Base-by-base conservation (phyloP, 306 rosid genomes). In the Malus asiatica region DNA sequence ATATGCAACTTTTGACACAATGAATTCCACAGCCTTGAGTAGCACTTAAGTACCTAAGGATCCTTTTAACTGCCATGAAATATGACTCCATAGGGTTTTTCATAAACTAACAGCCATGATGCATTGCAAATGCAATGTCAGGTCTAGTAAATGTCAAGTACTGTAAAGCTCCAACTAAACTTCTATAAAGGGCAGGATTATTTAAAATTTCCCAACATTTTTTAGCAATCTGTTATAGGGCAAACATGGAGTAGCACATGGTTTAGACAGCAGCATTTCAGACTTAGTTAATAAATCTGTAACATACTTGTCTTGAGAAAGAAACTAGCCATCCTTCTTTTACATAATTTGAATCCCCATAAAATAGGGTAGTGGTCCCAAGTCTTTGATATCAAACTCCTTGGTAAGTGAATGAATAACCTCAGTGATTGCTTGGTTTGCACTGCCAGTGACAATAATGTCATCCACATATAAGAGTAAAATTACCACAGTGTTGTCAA, bases 51-150 rank as follows among this genome's bases (percentile, higher is more conserved):
- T n/a, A n/a, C n/a, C n/a, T n/a, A n/a, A n/a, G n/a, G n/a, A n/a
- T n/a, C n/a, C n/a, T n/a, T n/a, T n/a, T n/a, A n/a, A n/a, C n/a
- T n/a, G n/a, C n/a, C n/a, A n/a, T n/a, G n/a, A n/a, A n/a, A n/a
- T n/a, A n/a, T n/a, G n/a, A n/a, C 25, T 25, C 51, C 5, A 11
- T 20, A 1, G 29, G 70, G 0, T 1, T 0, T 0, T 42, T 13
- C 48, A 66, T 66, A 2, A 66, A 66, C 0, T 66, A 18, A 35
- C 70, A 66, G 0, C 2, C 70, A 0, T 42, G 11, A 6, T 20
- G 38, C 8, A 66, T 29, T 6, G 8, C 6, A 38, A 3, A 66
- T 4, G 70, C 70, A 66, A 35, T 19, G 4, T 66, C 8, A 1
- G 3, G 18, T 1, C 7, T 4, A 3, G 29, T 35, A 1, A 66